These are phyloP conservation scores for Mucor sp. DNA, from an alignment of 371 early-diverging fungal species.

Conservation along the genomic window DNA sequence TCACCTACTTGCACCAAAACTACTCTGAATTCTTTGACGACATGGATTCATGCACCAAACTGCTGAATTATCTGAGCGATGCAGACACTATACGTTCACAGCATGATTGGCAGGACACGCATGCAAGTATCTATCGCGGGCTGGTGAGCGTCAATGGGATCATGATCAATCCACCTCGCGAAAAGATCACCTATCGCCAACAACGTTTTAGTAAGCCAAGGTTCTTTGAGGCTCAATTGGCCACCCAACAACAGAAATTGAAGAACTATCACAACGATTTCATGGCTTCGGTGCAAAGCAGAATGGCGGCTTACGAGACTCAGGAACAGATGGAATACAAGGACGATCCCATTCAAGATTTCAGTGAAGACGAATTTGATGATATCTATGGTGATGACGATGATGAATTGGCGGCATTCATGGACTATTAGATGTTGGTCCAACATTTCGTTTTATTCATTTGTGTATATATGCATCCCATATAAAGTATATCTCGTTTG, in stretches of 20 bases:
- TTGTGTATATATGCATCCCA: background rate
- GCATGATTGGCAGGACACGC: slow-evolving; percentile 22
- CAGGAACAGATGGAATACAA: background rate
- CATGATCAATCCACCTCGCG: slow-evolving; percentile 15
- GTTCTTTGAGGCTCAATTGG: background rate
- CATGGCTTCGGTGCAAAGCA: background rate
- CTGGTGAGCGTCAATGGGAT: slow-evolving; percentile 30
- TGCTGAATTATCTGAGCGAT: slow-evolving; percentile 20
- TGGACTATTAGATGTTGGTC: background rate
- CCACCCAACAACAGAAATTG: background rate
- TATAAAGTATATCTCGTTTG: background rate
- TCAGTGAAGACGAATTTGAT: slow-evolving; percentile 31
- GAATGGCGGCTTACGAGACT: background rate
- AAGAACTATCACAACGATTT: background rate
- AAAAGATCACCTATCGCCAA: background rate
- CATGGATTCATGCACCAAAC: slow-evolving; percentile 15
- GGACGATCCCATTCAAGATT: slow-evolving; percentile 12
- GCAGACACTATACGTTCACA: slow-evolving; percentile 30
- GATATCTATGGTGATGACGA: slow-evolving; percentile 37
- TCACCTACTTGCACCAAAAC: slow-evolving; percentile 32
- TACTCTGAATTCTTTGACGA: slow-evolving; percentile 19
- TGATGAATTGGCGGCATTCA: slow-evolving; percentile 15
- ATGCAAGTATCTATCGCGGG: background rate
- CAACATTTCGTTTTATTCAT: background rate
- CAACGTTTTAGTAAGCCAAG: background rate